Base-by-base conservation (phyloP, 768 basidiomycete species). In the Gelatoporia subvermispora region DNA sequence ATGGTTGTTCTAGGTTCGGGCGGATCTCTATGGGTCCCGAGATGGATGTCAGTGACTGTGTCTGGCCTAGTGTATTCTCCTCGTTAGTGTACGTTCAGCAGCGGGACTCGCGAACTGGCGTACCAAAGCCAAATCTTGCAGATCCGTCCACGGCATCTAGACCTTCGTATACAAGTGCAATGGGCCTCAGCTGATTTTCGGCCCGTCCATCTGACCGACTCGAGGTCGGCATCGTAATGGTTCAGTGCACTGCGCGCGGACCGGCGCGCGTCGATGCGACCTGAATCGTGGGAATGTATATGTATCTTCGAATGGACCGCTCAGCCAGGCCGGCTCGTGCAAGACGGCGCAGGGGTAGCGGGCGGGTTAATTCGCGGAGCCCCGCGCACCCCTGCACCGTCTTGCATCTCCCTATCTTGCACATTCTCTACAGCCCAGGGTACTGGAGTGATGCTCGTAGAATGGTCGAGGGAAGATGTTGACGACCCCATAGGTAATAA, bases 1-100 rank as follows among this genome's bases (percentile, higher is more conserved):
- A 82, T 9, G 89, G 78, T 24, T 79, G 75, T 67, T 93, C 91
- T 8, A 76, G 65, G 3, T 80, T 77, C 8, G 82, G 70, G 16
- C 88, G 75, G 42, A 84, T 84, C 54, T 91, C 82, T 39, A 91
- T 83, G 17, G 91, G 91, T 0, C 91, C 90, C 13, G 87, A 88
- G 31, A 90, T 63, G 4, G 89, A 89, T 8, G 84, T 80, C 17
- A 90, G 64, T 3, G 81, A 61, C n/a, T 60, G 49, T 3, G 69
- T 72, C 4, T 65, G 53, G 17, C 73, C 85, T 63, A 57, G n/a
- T 1, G 41, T 15, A 8, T 7, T 84, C 22, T 39, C 18, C 35
- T 21, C 11, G 18, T 24, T 41, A 35, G 9, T n/a, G 22, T 35
- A 42, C 28, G 40, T 13, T 47, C 45, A 48, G 40, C n/a, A 48